Conservation (phyloP, 2,329 filamentous ascomycete genomes). For the Colletotrichum eremochloae region DNA sequence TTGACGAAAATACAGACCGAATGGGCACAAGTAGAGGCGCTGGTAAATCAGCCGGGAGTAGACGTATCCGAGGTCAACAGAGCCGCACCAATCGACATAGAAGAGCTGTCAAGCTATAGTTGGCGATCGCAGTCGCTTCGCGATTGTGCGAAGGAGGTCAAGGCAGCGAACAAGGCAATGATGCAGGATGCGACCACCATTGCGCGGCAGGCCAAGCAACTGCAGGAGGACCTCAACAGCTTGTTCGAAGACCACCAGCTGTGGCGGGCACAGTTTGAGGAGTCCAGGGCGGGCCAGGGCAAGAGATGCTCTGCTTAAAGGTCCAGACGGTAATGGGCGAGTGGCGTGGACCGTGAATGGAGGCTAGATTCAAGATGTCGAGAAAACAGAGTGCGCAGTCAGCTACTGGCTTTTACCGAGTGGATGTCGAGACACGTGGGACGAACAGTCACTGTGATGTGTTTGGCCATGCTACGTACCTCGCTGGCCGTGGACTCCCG, state of each 20-base stretch:
- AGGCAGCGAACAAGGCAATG: slow-evolving; percentile 6
- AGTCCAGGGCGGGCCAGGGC: background rate
- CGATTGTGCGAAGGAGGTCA: background rate
- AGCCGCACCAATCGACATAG: background rate
- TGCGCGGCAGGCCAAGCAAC: background rate
- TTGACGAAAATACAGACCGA: background rate
- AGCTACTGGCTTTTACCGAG: too few species aligned
- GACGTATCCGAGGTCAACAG: background rate
- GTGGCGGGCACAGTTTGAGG: too few species aligned
- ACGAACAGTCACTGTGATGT: too few species aligned
- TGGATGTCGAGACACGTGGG: too few species aligned
- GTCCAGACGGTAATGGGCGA: background rate
- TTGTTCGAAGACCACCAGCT: background rate
- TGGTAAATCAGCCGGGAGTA: background rate
- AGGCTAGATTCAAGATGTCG: background rate
- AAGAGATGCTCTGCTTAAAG: background rate
- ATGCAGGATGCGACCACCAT: background rate
- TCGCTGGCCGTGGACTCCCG: too few species aligned
- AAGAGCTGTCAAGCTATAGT: background rate
- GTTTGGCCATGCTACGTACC: too few species aligned
- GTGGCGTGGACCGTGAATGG: background rate
- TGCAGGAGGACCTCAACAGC: background rate
- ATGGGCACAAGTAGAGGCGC: background rate
- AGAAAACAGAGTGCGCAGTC: too few species aligned
- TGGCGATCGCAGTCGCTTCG: background rate